Percentiles rank a stretch among this genome's conserved stretches.
These are phyloP conservation scores for Cadophora gregata DNA, from an alignment of 2,329 filamentous ascomycete species.

Conservation along the genomic window DNA sequence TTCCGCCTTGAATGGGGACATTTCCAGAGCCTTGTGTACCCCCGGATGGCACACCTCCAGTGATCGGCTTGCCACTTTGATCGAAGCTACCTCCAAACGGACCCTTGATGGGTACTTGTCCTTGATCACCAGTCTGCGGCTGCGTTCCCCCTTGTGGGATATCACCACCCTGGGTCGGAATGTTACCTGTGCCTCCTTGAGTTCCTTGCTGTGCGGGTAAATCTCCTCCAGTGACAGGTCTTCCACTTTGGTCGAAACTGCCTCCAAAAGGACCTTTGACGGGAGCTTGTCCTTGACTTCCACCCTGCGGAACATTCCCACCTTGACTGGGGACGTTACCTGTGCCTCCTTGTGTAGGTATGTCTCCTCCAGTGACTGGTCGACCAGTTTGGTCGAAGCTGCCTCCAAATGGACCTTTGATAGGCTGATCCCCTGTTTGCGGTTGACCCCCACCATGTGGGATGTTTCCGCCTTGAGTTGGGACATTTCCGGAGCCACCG, in stretches of 20 bases:
- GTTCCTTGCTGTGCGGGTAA: not conserved
- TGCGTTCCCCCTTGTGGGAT: not conserved
- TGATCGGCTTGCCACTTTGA: not conserved
- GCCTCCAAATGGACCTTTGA: not conserved
- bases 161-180: not conserved
- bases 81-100: not conserved
- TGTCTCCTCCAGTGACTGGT: not conserved
- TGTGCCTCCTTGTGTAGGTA: too few relatives aligned
- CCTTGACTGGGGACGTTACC: too few relatives aligned
- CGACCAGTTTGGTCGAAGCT: not conserved
- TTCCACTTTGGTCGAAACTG: too few relatives aligned
- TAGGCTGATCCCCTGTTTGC: too few relatives aligned
- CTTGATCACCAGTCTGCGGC: not conserved
- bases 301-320: too few relatives aligned
- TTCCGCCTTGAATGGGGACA: not conserved
- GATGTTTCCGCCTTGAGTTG: not conserved
- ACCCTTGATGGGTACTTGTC: not conserved
- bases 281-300: too few relatives aligned
- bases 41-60: not conserved
- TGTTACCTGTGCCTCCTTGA: not conserved
- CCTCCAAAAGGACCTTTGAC: too few relatives aligned
- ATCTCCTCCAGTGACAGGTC: too few relatives aligned
- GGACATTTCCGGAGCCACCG: not conserved
- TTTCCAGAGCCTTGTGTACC: too few relatives aligned
- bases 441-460: too few relatives aligned